phyloP scores from a whole-genome alignment of 192 early-diverging fungal genomes.

The Ramicandelaber brevisporus region DNA sequence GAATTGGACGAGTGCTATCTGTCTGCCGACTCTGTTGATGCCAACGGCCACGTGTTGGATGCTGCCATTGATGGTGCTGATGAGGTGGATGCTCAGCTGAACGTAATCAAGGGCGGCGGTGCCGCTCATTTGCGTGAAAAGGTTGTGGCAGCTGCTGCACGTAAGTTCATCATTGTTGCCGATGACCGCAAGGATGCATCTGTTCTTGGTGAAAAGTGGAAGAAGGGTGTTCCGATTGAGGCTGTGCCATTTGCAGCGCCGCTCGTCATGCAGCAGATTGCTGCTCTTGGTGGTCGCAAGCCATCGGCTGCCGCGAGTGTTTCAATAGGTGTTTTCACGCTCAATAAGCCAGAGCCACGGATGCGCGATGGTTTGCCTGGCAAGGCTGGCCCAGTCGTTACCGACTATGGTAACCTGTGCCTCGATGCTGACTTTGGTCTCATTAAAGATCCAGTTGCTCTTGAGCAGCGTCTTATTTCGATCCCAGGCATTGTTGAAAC shows the following conservation, averaged over 20 bases:
- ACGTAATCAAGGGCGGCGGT: constrained; percentile 90
- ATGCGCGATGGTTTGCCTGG: constrained; percentile 57
- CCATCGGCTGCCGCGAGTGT: constrained; percentile 1
- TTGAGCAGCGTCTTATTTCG: constrained; percentile 29
- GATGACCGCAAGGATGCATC: constrained; percentile 70
- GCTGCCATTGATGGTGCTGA: constrained; percentile 86
- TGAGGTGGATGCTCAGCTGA: constrained; percentile 58
- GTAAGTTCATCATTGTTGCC: constrained; percentile 68
- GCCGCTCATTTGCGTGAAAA: constrained; percentile 86
- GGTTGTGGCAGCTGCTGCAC: constrained; percentile 60
- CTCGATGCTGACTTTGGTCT: constrained; percentile 63
- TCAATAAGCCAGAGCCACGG: constrained; percentile 19
- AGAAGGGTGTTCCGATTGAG: constrained; percentile 71
- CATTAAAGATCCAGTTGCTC: constrained; percentile 30
- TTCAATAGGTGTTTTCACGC: constrained; percentile 3
- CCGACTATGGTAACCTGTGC: constrained; percentile 83
- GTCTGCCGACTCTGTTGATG: constrained; percentile 3
- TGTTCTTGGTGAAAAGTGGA: constrained; percentile 61
- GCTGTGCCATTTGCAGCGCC: constrained; percentile 64
- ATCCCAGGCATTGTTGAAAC: constrained; percentile 81
- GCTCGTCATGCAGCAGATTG: constrained; percentile 24
- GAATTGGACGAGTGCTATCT: constrained; percentile 41
- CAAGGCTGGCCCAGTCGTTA: constrained; percentile 85
- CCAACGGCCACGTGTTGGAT: constrained; percentile 13
- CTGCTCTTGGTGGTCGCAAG: constrained; percentile 8